Percentiles rank a stretch among this genome's conserved stretches.
These are phyloP conservation scores for Phytophthora cactorum DNA, from an alignment of 352 stramenopile species.

Conservation along the genomic window DNA sequence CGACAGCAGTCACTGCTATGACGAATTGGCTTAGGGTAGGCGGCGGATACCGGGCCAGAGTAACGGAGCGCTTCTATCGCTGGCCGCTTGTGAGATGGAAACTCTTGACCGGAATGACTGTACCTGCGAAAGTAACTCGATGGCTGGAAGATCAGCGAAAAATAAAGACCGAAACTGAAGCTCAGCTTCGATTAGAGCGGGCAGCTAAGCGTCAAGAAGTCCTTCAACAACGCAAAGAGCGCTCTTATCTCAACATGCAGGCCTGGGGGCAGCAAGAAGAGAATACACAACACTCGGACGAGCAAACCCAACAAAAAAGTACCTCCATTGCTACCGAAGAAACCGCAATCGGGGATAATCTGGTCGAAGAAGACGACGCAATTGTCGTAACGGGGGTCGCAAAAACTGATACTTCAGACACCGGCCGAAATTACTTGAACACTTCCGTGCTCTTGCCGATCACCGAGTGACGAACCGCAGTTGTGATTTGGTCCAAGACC, in stretches of 20 bases:
- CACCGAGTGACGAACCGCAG: constrained; percentile 54
- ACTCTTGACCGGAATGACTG: constrained; percentile 48
- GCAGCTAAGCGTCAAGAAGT: constrained; percentile 38
- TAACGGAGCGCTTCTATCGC: constrained; percentile 47
- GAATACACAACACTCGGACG: constrained; percentile 10
- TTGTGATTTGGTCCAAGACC: constrained; percentile 54
- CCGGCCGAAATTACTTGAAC: constrained; percentile 46
- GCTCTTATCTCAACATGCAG: constrained; percentile 25
- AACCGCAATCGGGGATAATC: neutral
- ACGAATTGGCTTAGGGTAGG: constrained; percentile 45
- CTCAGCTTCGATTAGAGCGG: constrained; percentile 27
- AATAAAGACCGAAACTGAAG: constrained; percentile 21
- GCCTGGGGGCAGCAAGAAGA: constrained; percentile 41
- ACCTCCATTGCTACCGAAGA: constrained; percentile 6
- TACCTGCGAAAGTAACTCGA: constrained; percentile 38
- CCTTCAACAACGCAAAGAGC: constrained; percentile 34
- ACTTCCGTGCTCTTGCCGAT: constrained; percentile 61
- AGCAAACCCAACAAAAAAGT: constrained; percentile 7
- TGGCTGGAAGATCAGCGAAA: constrained; percentile 25
- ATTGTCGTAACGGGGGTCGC: constrained; percentile 8
- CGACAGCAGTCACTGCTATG: constrained; percentile 31
- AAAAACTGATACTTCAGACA: neutral
- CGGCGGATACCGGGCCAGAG: constrained; percentile 47
- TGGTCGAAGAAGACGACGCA: constrained; percentile 3
- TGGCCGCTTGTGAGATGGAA: constrained; percentile 74